Evolutionary conservation across 2,329 filamentous ascomycete genomes (phyloP), one percentile per base, ranked within the genome.

Genomic region (Phaeosphaeria sp.): DNA sequence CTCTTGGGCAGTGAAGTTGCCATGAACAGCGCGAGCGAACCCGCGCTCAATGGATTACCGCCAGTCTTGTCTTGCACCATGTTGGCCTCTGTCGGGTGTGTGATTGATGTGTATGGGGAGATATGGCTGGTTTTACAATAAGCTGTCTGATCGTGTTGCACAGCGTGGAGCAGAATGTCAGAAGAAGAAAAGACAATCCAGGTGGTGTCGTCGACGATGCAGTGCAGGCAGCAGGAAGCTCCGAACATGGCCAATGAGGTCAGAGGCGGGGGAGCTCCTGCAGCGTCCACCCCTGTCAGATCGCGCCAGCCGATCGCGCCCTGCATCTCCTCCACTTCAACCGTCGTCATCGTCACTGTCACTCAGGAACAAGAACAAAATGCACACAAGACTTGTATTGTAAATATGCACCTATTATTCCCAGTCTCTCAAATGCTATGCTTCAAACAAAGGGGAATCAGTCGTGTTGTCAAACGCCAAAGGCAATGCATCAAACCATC

Each of bases 11-110:
- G 67, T 41, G 78, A 80, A 27, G 73, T 68, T 36, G 78, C 75
- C 75, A 83, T 83, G 64, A 79, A 72, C 22, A 71, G 64, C 30
- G 78, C 72, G 49, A 84, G 76, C 13, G 77, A 78, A 21, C 66
- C 69, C 46, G 80, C 78, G 54, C 78, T 77, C 25, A 83, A 78
- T 64, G 78, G 76, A 64, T 81, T 82, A 61, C 73, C 74, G 46
- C 68, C 60, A n/a, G 67, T 72, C 46, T 68, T 70, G 21, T 66
- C 52, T 46, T 55, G 60, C 11, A 71, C 63, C 75, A 77, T 78
- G 21, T 25, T 55, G 30, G 21, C 25, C 5, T 20, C n/a, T 46
- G 9, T 13, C 3, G 22, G 47, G 30, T 27, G 6, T 10, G 1
- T 17, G 22, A 20, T 23, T 49, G 43, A 20, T 25, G 25, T 17